Percentiles rank a stretch among this genome's conserved stretches.
Evolutionary conservation across 129 eudicot species (phyloP).

Genomic region (Chrysanthemum makinoi): DNA sequence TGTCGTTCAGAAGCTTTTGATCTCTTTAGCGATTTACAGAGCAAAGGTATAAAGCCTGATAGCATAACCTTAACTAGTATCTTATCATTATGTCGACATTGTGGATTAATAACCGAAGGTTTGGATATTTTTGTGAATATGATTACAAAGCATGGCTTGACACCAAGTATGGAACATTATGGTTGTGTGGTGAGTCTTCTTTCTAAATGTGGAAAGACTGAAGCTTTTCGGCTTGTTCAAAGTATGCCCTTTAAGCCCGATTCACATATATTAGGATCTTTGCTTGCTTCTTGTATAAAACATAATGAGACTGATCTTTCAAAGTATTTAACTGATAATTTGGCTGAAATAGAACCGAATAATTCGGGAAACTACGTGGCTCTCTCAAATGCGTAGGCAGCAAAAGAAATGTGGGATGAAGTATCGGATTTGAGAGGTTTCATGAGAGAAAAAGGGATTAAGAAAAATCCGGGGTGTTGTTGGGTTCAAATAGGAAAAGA

Average conservation of each 20-base stretch:
- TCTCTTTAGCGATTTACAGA: slow-evolving; percentile 31
- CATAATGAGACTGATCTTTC: slow-evolving; percentile 39
- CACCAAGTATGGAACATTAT: slow-evolving; percentile 51
- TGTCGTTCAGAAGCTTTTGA: slow-evolving; percentile 48
- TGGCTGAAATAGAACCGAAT: slow-evolving; percentile 40
- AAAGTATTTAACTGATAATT: slow-evolving; percentile 30
- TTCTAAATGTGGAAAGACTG: slow-evolving; percentile 47
- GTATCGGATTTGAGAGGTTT: slow-evolving; percentile 41
- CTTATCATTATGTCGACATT: slow-evolving; percentile 57
- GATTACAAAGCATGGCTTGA: slow-evolving; percentile 26
- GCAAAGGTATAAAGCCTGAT: slow-evolving; percentile 46
- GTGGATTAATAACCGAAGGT: slow-evolving; percentile 49
- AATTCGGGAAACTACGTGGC: slow-evolving; percentile 51
- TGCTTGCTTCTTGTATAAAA: slow-evolving; percentile 55
- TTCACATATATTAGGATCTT: slow-evolving; percentile 41
- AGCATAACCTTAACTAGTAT: slow-evolving; percentile 53
- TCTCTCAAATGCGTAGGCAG: slow-evolving; percentile 53
- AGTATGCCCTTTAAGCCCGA: slow-evolving; percentile 50
- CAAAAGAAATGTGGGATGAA: slow-evolving; percentile 53
- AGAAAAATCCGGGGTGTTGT: slow-evolving; percentile 65
- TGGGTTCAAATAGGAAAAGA: slow-evolving; percentile 58
- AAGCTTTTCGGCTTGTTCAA: slow-evolving; percentile 41
- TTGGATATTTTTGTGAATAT: slow-evolving; percentile 44
- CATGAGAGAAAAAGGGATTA: slow-evolving; percentile 49
- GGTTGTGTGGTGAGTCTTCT: slow-evolving; percentile 64